Evolutionary conservation across 768 basidiomycete genomes (phyloP).

Genomic region (Podaxis carcinomalis): DNA sequence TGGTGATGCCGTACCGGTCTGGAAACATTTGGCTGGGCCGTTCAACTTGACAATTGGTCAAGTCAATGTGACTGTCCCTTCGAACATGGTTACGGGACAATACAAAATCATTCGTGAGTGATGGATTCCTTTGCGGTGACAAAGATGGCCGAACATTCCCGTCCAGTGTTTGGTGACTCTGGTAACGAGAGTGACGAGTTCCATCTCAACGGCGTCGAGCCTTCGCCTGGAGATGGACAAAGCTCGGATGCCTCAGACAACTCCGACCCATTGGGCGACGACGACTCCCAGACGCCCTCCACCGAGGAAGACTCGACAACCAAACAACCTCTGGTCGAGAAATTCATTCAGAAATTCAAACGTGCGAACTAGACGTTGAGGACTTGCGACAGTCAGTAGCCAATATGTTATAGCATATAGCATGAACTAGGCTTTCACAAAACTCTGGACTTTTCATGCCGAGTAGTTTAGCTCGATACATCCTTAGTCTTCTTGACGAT

Average conservation of each 20-base stretch:
- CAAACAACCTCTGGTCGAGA: too few relatives aligned
- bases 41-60: conserved; percentile 33
- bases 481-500: background rate
- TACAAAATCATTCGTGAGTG: conserved; percentile 43
- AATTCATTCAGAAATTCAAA: too few relatives aligned
- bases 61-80: conserved; percentile 32
- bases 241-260: background rate
- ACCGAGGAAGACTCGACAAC: background rate
- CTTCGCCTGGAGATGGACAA: background rate
- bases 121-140: background rate
- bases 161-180: conserved; percentile 45
- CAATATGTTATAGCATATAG: background rate
- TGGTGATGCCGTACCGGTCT: background rate
- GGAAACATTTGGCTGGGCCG: conserved; percentile 4
- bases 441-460: background rate
- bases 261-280: background rate
- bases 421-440: background rate
- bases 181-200: conserved; percentile 39
- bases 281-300: background rate
- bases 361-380: too few relatives aligned
- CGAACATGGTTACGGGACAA: conserved; percentile 23
- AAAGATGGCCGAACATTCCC: background rate
- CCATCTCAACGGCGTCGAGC: conserved; percentile 20
- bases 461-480: background rate
- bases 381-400: background rate